Conservation (phyloP, 2,329 filamentous ascomycete species). For the Pseudogymnoascus sp. region DNA sequence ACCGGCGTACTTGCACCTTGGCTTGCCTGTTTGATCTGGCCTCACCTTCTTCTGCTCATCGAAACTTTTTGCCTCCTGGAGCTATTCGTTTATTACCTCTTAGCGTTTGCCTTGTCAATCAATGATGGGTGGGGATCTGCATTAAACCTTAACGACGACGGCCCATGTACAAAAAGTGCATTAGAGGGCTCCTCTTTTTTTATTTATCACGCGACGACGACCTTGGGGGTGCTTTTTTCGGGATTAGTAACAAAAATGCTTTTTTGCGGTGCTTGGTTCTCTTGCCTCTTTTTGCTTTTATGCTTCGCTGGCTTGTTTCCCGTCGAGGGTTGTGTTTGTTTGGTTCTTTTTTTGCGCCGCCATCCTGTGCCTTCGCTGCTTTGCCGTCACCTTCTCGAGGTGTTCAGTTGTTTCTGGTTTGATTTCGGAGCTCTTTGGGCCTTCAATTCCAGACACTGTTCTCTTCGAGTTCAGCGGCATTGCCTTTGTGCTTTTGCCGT, state of each 20-base stretch:
- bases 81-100: constrained; percentile 27
- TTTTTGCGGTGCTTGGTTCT: constrained; percentile 13
- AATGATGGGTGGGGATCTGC: constrained; percentile 31
- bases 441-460: neutral
- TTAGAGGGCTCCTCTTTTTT: constrained; percentile 24
- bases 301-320: constrained; percentile 7
- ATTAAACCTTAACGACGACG: constrained; percentile 25
- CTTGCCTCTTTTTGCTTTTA: constrained; percentile 16
- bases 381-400: too few species aligned
- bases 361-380: neutral
- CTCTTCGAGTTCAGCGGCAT: neutral
- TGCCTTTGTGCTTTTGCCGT: too few species aligned
- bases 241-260: neutral
- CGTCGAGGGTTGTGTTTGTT: constrained; percentile 12
- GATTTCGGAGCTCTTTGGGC: neutral
- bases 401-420: constrained; percentile 1
- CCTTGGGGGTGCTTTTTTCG: constrained; percentile 1
- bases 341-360: neutral
- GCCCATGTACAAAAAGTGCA: constrained; percentile 32
- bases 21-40: constrained; percentile 23
- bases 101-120: constrained; percentile 29
- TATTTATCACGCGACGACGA: constrained; percentile 30
- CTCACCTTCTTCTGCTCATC: constrained; percentile 29
- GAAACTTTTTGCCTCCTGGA: constrained; percentile 27
- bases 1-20: constrained; percentile 26